Evolutionary conservation across 352 stramenopile species (phyloP).

Genomic region (Phytophthora ohioensis): DNA sequence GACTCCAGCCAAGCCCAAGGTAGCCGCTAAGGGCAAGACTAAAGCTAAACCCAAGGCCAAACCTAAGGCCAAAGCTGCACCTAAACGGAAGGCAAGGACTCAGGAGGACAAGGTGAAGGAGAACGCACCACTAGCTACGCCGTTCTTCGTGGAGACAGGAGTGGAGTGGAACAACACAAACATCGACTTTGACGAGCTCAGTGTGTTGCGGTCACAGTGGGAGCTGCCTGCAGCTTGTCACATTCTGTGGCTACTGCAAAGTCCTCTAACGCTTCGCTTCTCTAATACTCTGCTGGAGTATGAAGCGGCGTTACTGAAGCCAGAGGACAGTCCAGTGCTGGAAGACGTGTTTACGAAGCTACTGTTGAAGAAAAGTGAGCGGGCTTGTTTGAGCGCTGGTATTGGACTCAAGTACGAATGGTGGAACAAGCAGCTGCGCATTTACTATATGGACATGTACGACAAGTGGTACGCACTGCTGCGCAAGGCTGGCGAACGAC

Average conservation of each 20-base stretch:
- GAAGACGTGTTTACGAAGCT: constrained; percentile 90
- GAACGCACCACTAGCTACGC: constrained; percentile 59
- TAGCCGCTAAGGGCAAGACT: constrained; percentile 18
- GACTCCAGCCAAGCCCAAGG: constrained; percentile 14
- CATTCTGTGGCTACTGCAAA: constrained; percentile 86
- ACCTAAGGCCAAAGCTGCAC: constrained; percentile 40
- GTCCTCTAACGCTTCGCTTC: constrained; percentile 79
- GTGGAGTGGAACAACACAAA: constrained; percentile 73
- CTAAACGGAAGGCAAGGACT: constrained; percentile 70
- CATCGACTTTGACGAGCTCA: constrained; percentile 82
- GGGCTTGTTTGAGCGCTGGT: constrained; percentile 73
- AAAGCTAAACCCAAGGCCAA: constrained; percentile 36
- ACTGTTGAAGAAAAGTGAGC: constrained; percentile 85
- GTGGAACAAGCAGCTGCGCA: constrained; percentile 88
- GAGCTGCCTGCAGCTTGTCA: constrained; percentile 83
- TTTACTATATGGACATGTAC: constrained; percentile 87
- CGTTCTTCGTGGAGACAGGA: constrained; percentile 80
- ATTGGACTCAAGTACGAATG: constrained; percentile 89
- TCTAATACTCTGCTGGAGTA: constrained; percentile 85
- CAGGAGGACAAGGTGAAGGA: constrained; percentile 65
- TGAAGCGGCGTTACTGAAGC: constrained; percentile 81
- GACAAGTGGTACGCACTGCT: constrained; percentile 84
- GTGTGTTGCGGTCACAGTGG: constrained; percentile 67
- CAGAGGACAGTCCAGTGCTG: constrained; percentile 69
- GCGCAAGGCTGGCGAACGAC: constrained; percentile 71